Conservation (phyloP, 2,329 filamentous ascomycete species). For the Diaporthe destruens region DNA sequence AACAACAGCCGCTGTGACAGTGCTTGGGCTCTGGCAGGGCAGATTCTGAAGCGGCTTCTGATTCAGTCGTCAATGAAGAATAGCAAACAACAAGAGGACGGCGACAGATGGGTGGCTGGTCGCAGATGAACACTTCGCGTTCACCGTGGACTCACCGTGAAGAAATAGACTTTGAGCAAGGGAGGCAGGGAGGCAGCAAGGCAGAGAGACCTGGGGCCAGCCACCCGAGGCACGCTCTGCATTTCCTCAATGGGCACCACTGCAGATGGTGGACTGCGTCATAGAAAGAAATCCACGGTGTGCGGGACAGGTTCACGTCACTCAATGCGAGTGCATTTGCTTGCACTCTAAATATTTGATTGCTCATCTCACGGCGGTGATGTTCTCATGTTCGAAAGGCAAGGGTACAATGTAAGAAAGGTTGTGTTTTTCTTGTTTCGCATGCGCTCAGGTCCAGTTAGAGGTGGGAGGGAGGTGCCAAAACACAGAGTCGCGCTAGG, state of each 20-base stretch:
- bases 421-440: slow-evolving; percentile 28
- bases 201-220: neutral
- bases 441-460: slow-evolving; percentile 18
- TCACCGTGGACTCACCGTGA: neutral
- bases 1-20: slow-evolving; percentile 23
- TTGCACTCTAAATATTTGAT: neutral
- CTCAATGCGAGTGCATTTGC: neutral
- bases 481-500: slow-evolving; percentile 37
- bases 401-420: neutral
- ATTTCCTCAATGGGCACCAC: neutral
- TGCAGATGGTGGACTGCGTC: neutral
- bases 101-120: slow-evolving; percentile 1
- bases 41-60: slow-evolving; percentile 3
- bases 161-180: slow-evolving; percentile 9
- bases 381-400: neutral
- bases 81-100: slow-evolving; percentile 12
- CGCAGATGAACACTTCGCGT: slow-evolving; percentile 9
- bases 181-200: neutral
- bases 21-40: slow-evolving; percentile 30
- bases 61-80: slow-evolving; percentile 2
- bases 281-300: neutral
- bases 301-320: neutral
- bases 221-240: slow-evolving; percentile 7
- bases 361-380: neutral
- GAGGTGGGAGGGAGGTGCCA: slow-evolving; percentile 21